Evolutionary conservation across 306 rosid species (phyloP), one percentile per base, ranked within the genome.

Genomic region (Castanea mollissima): DNA sequence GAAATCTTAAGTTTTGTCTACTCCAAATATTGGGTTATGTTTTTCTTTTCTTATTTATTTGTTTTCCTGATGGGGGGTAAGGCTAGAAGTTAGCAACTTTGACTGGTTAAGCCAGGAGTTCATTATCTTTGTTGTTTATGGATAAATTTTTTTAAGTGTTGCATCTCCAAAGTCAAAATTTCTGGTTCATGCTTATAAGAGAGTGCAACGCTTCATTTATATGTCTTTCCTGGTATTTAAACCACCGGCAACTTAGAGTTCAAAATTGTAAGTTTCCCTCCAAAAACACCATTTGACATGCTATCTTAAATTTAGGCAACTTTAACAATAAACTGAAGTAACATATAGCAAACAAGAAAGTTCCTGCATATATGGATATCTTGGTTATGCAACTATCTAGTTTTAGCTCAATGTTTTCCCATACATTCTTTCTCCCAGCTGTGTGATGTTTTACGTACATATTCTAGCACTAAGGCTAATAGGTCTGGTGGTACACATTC

Each of bases 401-500:
- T 74, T 70, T 32, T 46, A 64, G 10, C 59, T 27, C 10, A 5
- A n/a, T 35, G 31, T 41, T 19, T 6, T 3, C 18, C 46, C 59
- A 10, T 74, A 31, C 35, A 19, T 72, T 75, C 55, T 31, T 76
- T 27, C 74, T 52, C 20, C 70, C 23, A 32, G 15, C 54, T 46
- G 18, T 57, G 62, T 46, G 68, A 72, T 20, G 74, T 25, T 78
- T 58, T 5, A 1, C 46, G 7, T 56, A 19, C 46, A 41, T 21
- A 41, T 62, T 55, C 32, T 27, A 31, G 64, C 31, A 14, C 23
- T 52, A 23, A 35, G 12, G 27, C n/a, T 57, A 69, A 15, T 52
- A 62, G 63, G 34, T 76, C 70, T 64, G 70, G 75, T 21, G 27
- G 52, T 78, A 29, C 59, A 59, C 72, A 58, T 69, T 46, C 60